These are phyloP conservation scores for Epichloe gansuensis DNA, from an alignment of 2,329 filamentous ascomycete genomes.

Conservation along the genomic window DNA sequence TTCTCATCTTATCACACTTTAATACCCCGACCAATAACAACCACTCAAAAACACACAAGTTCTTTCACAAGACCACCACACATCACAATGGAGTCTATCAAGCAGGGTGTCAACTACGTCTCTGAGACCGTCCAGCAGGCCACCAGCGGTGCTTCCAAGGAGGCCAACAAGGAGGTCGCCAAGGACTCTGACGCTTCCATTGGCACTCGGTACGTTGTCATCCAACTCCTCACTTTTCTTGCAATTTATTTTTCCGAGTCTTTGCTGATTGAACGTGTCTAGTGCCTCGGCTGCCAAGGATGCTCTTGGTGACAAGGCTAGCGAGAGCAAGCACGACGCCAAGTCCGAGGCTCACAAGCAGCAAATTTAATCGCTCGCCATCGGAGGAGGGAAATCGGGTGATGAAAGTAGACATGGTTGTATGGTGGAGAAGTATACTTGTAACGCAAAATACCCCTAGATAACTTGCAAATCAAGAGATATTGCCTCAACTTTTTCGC, in stretches of 20 bases:
- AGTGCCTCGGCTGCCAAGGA: slow-evolving; percentile 37
- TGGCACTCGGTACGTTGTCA: slow-evolving; percentile 35
- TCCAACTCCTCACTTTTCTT: neutral
- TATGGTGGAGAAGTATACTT: neutral
- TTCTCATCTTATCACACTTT: neutral
- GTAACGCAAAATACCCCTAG: slow-evolving; percentile 7
- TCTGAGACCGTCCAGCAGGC: slow-evolving; percentile 47
- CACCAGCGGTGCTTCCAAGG: slow-evolving; percentile 46
- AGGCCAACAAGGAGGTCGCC: slow-evolving; percentile 56
- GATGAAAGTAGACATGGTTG: neutral
- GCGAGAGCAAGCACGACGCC: slow-evolving; percentile 27
- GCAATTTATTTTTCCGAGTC: fast-evolving
- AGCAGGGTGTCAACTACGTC: slow-evolving; percentile 55
- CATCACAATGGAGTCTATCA: slow-evolving; percentile 37
- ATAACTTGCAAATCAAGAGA: slow-evolving; percentile 2
- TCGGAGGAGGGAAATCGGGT: neutral
- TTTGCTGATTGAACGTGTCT: slow-evolving; percentile 6
- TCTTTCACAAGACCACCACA: slow-evolving; percentile 9
- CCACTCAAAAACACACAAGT: slow-evolving; percentile 6
- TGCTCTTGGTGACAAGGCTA: slow-evolving; percentile 32
- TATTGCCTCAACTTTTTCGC: neutral
- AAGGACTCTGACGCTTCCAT: slow-evolving; percentile 44
- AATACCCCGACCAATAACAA: too few relatives aligned
- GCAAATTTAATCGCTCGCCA: slow-evolving; percentile 18
- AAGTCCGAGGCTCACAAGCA: slow-evolving; percentile 31